Percentiles rank a stretch among this genome's conserved stretches.
Conservation (phyloP, 108 stramenopile genomes). For the Nitzschia putrida region DNA sequence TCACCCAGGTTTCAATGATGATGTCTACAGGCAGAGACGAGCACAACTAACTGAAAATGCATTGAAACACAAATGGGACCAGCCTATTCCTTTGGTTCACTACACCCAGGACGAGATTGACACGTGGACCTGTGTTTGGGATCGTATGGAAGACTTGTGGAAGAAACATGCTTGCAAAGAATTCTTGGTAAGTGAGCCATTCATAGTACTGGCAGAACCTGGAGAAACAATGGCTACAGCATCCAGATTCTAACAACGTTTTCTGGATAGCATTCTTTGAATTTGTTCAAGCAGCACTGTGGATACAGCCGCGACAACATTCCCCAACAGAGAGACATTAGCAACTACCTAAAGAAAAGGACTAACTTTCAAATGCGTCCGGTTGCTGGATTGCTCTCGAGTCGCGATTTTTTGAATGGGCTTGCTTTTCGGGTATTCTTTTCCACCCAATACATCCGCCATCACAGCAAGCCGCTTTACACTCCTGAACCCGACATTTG, state of each 20-base stretch:
- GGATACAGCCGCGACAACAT: conserved; percentile 81
- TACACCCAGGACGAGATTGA: conserved; percentile 88
- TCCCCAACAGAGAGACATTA: conserved; percentile 87
- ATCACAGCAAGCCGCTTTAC: conserved; percentile 45
- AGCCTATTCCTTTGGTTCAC: conserved; percentile 79
- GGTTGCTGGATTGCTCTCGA: conserved; percentile 93
- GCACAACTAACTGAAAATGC: conserved; percentile 71
- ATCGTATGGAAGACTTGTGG: conserved; percentile 79
- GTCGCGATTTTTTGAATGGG: conserved; percentile 95
- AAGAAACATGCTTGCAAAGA: conserved; percentile 90
- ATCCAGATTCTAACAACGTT: too few relatives aligned
- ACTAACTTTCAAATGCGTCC: conserved; percentile 90
- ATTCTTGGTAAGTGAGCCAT: conserved; percentile 56
- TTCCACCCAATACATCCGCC: conserved; percentile 94
- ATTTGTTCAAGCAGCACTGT: conserved; percentile 83
- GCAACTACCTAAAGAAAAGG: conserved; percentile 70
- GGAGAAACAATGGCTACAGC: too few relatives aligned
- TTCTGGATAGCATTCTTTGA: conserved; percentile 47
- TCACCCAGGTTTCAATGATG: conserved; percentile 92
- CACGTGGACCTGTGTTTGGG: conserved; percentile 92
- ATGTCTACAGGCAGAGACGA: conserved; percentile 80
- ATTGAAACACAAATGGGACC: conserved; percentile 61
- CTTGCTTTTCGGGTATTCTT: conserved; percentile 96
- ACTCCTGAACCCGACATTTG: conserved; percentile 98
- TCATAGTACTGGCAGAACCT: too few relatives aligned